phyloP scores from a whole-genome alignment of 306 rosid species.

The Cyamopsis tetragonoloba region DNA sequence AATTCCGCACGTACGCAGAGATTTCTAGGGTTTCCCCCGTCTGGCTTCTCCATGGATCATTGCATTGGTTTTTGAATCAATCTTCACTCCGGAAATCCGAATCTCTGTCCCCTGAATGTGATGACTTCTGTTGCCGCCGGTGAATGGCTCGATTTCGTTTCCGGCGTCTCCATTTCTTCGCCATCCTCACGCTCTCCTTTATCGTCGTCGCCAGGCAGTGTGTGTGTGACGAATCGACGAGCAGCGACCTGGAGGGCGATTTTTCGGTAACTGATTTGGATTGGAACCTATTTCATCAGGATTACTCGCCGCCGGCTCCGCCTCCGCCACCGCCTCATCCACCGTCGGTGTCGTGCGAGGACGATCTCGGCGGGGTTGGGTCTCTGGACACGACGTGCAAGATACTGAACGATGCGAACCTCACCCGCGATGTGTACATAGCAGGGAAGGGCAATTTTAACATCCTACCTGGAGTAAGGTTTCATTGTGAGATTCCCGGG shows the following conservation, averaged over 20 bases:
- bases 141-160: conserved; percentile 87
- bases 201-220: conserved; percentile 23
- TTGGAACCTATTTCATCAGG: conserved; percentile 75
- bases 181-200: conserved; percentile 21
- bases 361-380: conserved; percentile 87
- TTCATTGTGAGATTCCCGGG: conserved; percentile 68
- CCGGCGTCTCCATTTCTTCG: conserved; percentile 38
- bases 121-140: conserved; percentile 58
- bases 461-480: conserved; percentile 87
- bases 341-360: conserved; percentile 82
- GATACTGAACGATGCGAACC: conserved; percentile 74
- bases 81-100: conserved; percentile 26
- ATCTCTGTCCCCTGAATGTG: conserved; percentile 36
- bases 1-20: not conserved
- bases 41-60: no score
- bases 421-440: conserved; percentile 91
- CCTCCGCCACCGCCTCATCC: conserved; percentile 99
- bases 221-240: conserved; percentile 23
- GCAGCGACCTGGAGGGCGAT: conserved; percentile 36
- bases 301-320: conserved; percentile 96
- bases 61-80: conserved; percentile 37
- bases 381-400: conserved; percentile 82
- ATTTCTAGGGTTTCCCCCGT: conserved; percentile 32
- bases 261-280: conserved; percentile 48
- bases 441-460: conserved; percentile 92